phyloP scores from a whole-genome alignment of 495 filamentous ascomycete genomes.

The Acidomyces sp. region DNA sequence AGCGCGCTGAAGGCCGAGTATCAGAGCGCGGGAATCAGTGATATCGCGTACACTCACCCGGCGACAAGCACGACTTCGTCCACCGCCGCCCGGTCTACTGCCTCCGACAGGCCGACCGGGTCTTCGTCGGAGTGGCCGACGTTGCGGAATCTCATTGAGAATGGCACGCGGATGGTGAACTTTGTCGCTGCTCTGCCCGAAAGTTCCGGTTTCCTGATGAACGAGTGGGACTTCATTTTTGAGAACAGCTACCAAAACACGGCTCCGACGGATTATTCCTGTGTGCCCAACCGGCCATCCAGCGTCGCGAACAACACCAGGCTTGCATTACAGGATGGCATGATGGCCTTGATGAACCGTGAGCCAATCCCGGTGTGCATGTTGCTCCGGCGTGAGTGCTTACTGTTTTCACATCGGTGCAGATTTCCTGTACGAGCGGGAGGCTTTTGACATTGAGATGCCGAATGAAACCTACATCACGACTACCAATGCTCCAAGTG shows the following conservation, averaged over 20 bases:
- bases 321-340: conserved; percentile 18
- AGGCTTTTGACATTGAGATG: conserved; percentile 21
- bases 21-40: conserved; percentile 20
- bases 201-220: conserved; percentile 24
- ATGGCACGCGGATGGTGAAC: conserved; percentile 26
- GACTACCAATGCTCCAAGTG: conserved; percentile 19
- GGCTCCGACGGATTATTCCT: conserved; percentile 22
- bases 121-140: conserved; percentile 25
- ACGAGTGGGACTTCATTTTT: conserved; percentile 31
- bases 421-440: conserved; percentile 16
- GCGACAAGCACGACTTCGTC: conserved; percentile 1
- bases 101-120: background rate
- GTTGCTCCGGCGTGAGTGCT: too few relatives aligned
- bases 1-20: conserved; percentile 18
- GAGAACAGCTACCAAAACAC: conserved; percentile 29
- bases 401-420: too few relatives aligned
- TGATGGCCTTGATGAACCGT: conserved; percentile 32
- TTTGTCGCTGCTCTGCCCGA: conserved; percentile 24
- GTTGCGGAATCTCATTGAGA: conserved; percentile 23
- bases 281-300: conserved; percentile 24
- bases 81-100: background rate
- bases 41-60: conserved; percentile 24
- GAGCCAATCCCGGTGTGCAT: too few relatives aligned
- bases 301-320: conserved; percentile 11
- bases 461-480: conserved; percentile 8